A percentile compares a stretch with the other conserved stretches of the same genome.
Evolutionary conservation across 1,139 yeast genomes (phyloP).

Genomic region (Eremothecium cymbalariae): DNA sequence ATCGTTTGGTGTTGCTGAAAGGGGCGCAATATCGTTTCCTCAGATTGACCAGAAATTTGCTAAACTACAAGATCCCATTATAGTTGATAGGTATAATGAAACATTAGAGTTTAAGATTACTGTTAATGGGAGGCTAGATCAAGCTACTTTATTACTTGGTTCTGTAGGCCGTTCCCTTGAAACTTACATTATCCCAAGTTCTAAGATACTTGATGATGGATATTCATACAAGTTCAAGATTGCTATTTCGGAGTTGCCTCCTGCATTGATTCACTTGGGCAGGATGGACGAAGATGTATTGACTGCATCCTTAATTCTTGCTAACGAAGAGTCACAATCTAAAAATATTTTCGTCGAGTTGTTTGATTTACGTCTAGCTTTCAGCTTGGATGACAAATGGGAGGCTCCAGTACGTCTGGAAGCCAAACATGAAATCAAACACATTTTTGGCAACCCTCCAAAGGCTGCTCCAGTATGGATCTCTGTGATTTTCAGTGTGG

Average conservation of each 20-base stretch:
- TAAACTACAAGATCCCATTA: not conserved
- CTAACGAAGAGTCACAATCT: slow-evolving; percentile 10
- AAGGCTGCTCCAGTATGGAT: slow-evolving; percentile 46
- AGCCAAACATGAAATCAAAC: slow-evolving; percentile 54
- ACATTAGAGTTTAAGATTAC: slow-evolving; percentile 16
- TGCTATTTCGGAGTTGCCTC: slow-evolving; percentile 13
- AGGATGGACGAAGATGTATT: slow-evolving; percentile 10
- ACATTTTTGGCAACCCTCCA: slow-evolving; percentile 53
- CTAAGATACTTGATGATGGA: slow-evolving; percentile 5
- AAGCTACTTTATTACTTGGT: slow-evolving; percentile 21
- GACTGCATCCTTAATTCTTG: slow-evolving; percentile 15
- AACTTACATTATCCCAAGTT: slow-evolving; percentile 8
- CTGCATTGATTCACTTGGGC: slow-evolving; percentile 11
- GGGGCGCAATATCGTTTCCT: not conserved
- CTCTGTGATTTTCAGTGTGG: slow-evolving; percentile 48
- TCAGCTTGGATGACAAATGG: slow-evolving; percentile 9
- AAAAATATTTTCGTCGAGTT: slow-evolving; percentile 15
- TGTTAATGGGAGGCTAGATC: slow-evolving; percentile 16
- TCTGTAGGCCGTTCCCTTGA: slow-evolving; percentile 19
- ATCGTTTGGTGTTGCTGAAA: no score
- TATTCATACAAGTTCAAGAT: slow-evolving; percentile 13
- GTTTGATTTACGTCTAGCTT: slow-evolving; percentile 12
- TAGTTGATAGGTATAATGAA: not conserved
- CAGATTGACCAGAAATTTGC: not conserved
- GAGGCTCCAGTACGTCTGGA: slow-evolving; percentile 17